Evolutionary conservation across 1,139 yeast species (phyloP).

Genomic region (Taphrina wiesneri): DNA sequence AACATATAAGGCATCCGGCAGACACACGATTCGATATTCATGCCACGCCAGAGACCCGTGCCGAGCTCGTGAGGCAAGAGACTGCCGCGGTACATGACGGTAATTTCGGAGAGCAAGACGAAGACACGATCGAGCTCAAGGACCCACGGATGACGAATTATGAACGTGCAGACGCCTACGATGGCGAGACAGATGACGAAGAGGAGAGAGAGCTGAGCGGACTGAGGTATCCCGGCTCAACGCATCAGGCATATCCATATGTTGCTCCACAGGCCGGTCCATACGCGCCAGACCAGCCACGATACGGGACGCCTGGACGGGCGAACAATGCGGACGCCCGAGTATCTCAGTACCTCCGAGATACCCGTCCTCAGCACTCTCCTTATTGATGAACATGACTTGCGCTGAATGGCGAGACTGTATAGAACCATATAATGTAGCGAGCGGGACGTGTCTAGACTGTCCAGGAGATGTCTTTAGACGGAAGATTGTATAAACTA

Average conservation of each 20-base stretch:
- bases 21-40: conserved; percentile 17
- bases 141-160: neutral
- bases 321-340: neutral
- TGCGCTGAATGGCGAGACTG: no score
- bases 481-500: no score
- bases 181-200: neutral
- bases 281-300: neutral
- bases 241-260: neutral
- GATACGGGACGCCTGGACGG: neutral
- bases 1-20: conserved; percentile 8
- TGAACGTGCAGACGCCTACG: neutral
- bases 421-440: no score
- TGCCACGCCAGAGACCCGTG: neutral
- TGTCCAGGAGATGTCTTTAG: no score
- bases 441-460: no score
- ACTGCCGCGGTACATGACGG: conserved; percentile 6
- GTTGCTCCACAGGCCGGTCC: neutral
- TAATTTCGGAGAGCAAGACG: neutral
- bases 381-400: neutral
- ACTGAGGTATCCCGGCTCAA: neutral
- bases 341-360: conserved; percentile 2
- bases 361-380: neutral
- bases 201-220: neutral
- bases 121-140: conserved; percentile 8
- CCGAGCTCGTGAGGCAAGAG: conserved; percentile 19